Conservation (phyloP, 306 rosid genomes). For the Lupinus albus region DNA sequence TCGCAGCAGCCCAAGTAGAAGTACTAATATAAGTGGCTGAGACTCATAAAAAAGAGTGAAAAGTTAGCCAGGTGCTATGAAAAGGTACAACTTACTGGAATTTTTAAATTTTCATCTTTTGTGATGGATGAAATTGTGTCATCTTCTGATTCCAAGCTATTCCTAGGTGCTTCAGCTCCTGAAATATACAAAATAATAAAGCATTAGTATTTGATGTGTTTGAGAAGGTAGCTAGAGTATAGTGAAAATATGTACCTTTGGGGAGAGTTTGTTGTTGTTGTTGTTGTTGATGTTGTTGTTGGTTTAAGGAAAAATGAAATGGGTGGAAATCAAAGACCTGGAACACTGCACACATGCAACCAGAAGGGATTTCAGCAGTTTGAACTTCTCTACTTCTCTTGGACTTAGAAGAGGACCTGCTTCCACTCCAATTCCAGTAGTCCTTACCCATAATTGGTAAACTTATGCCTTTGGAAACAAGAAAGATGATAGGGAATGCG, state of each 20-base stretch:
- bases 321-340: slow-evolving; percentile 89
- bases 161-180: slow-evolving; percentile 84
- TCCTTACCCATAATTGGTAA: slow-evolving; percentile 65
- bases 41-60: slow-evolving; percentile 26
- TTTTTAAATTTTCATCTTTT: slow-evolving; percentile 56
- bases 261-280: slow-evolving; percentile 45
- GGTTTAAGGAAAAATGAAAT: slow-evolving; percentile 52
- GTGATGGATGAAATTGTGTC: slow-evolving; percentile 52
- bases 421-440: slow-evolving; percentile 60
- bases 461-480: slow-evolving; percentile 17
- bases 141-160: slow-evolving; percentile 78
- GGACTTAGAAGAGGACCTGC: slow-evolving; percentile 52
- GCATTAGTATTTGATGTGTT: background rate
- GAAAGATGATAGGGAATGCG: slow-evolving; percentile 22
- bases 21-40: background rate
- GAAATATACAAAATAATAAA: slow-evolving; percentile 41
- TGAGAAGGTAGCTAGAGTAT: background rate
- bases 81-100: slow-evolving; percentile 68
- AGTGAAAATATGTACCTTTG: slow-evolving; percentile 51
- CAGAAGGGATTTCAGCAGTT: slow-evolving; percentile 50
- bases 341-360: slow-evolving; percentile 87
- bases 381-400: slow-evolving; percentile 46
- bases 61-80: slow-evolving; percentile 15
- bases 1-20: slow-evolving; percentile 11
- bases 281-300: slow-evolving; percentile 35